phyloP scores from a whole-genome alignment of 305 asterid species.

The Rubia peregrina region DNA sequence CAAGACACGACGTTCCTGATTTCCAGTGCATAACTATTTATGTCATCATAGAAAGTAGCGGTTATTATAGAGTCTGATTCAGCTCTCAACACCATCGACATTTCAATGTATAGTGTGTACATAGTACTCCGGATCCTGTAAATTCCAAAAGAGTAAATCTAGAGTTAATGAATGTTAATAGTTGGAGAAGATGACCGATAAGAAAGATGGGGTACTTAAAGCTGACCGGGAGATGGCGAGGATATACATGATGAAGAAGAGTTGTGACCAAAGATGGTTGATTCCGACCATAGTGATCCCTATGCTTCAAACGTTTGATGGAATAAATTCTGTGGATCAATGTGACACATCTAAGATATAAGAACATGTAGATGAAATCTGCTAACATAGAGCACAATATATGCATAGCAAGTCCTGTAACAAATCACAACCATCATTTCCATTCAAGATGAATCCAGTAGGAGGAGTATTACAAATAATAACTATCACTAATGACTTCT shows the following conservation, averaged over 20 bases:
- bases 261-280: background rate
- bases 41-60: background rate
- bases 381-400: too few species aligned
- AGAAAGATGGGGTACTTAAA: background rate
- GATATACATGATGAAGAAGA: background rate
- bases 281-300: background rate
- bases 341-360: too few species aligned
- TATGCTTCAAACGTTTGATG: background rate
- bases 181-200: background rate
- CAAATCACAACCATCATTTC: too few species aligned
- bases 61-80: background rate
- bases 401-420: too few species aligned
- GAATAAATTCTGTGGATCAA: background rate
- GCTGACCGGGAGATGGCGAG: constrained; percentile 7
- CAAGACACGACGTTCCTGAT: constrained; percentile 34
- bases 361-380: too few species aligned
- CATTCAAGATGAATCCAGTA: too few species aligned
- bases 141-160: background rate
- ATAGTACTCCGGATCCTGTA: background rate
- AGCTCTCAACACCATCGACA: background rate
- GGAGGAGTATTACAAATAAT: too few species aligned
- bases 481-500: too few species aligned
- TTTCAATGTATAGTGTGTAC: background rate
- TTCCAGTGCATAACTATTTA: constrained; percentile 26
- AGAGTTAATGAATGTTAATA: background rate